Base-by-base conservation (phyloP, 371 early-diverging fungal genomes). In the Parasitella parasitica region DNA sequence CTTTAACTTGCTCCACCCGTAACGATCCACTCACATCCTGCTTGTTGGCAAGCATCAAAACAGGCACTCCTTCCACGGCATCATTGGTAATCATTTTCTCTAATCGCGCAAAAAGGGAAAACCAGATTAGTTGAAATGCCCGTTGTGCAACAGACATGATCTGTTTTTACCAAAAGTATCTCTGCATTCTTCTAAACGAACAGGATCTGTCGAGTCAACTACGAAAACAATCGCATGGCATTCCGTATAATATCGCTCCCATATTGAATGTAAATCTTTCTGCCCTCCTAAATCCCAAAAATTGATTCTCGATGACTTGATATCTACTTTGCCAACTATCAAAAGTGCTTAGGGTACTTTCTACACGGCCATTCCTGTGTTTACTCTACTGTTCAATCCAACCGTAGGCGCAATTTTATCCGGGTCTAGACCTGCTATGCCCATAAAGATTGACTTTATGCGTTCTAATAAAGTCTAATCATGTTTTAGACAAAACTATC, bases 241-340 rank as follows among this genome's bases (percentile, higher is more conserved):
- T 71, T 95, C 96, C n/a, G 83, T 57, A 69, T 95, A 98, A 77
- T 98, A 98, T 27, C 93, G 87, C 46, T 88, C 89, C 98, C 98
- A 98, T 43, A 98, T 88, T 5, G 86, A 76, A 22, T 88, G 94
- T 46, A 98, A 76, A 57, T 96, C 97, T 2, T 76, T 71, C 64
- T 96, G 94, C 2, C 98, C 98, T 6, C 97, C 98, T 20, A 98
- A 79, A 81, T 97, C 97, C 94, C 95, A 93, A 71, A 97, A 95
- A 64, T 92, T 94, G 36, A 97, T 67, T 48, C 88, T 79, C 20
- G 85, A 70, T 30, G 76, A 76, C 22, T 82, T 81, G 36, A 91
- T 80, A 54, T 87, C 88, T 34, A 94, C 89, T 71, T 88, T 89
- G 26, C 91, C 93, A 59, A 94, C 94, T 94, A 56, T 18, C 24